These are phyloP conservation scores for Kodamaea hsintzibuensis DNA, from an alignment of 805 yeast genomes.

Conservation along the genomic window DNA sequence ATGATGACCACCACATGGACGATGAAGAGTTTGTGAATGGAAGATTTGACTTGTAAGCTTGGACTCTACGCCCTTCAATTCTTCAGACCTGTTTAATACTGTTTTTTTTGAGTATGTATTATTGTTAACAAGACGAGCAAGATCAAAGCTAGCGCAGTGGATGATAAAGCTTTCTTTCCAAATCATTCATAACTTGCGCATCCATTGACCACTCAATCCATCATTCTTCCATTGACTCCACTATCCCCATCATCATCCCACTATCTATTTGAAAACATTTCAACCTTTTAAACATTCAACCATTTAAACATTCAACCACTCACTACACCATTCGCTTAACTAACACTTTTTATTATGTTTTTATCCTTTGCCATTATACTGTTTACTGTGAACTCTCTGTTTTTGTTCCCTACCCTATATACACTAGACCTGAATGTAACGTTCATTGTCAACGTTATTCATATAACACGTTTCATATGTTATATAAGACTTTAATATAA, in stretches of 20 bases:
- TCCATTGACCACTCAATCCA: not conserved
- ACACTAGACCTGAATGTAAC: not conserved
- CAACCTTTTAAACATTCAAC: no score
- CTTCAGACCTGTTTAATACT: conserved; percentile 3
- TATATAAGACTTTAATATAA: conserved; percentile 1
- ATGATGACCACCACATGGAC: conserved; percentile 63
- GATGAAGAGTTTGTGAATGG: conserved; percentile 85
- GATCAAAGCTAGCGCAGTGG: not conserved
- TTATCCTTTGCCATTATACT: not conserved
- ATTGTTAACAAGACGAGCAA: not conserved
- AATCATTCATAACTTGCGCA: not conserved
- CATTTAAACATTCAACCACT: no score
- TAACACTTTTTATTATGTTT: not conserved
- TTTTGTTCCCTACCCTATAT: not conserved
- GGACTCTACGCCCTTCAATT: not conserved
- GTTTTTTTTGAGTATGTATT: conserved; percentile 6
- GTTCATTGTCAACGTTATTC: not conserved
- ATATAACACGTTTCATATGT: not conserved
- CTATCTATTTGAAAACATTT: no score
- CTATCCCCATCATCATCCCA: not conserved
- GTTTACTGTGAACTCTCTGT: not conserved
- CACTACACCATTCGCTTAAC: not conserved
- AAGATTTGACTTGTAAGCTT: conserved; percentile 68
- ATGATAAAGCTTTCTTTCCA: not conserved
- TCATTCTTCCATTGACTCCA: not conserved